Evolutionary conservation across 2,329 filamentous ascomycete genomes (phyloP).

Genomic region (Penicillium capsulatum): DNA sequence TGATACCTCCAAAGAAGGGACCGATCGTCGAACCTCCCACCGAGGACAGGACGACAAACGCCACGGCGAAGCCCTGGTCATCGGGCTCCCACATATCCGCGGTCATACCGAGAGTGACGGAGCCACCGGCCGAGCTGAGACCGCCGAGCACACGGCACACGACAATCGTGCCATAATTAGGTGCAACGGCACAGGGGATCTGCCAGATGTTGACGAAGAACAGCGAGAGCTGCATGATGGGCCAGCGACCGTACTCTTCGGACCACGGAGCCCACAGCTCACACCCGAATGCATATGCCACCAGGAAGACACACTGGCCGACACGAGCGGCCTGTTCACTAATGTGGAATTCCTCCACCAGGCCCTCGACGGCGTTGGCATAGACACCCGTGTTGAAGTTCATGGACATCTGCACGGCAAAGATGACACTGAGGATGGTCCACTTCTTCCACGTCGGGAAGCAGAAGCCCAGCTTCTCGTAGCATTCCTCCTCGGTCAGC

Average conservation of each 20-base stretch:
- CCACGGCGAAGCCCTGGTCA: slow-evolving; percentile 68
- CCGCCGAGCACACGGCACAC: slow-evolving; percentile 65
- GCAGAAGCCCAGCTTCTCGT: slow-evolving; percentile 58
- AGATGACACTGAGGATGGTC: slow-evolving; percentile 67
- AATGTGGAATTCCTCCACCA: slow-evolving; percentile 63
- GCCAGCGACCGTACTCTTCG: slow-evolving; percentile 76
- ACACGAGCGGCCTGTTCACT: slow-evolving; percentile 64
- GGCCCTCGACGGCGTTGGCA: slow-evolving; percentile 64
- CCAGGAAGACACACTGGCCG: slow-evolving; percentile 72
- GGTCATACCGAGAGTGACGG: slow-evolving; percentile 70
- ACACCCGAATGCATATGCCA: slow-evolving; percentile 78
- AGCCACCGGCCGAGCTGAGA: slow-evolving; percentile 66
- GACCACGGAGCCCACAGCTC: slow-evolving; percentile 85
- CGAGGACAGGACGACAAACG: slow-evolving; percentile 72
- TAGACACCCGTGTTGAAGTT: slow-evolving; percentile 74
- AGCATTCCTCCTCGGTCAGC: slow-evolving; percentile 55
- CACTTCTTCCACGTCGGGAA: slow-evolving; percentile 64
- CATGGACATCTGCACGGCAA: slow-evolving; percentile 70
- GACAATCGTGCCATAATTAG: slow-evolving; percentile 66
- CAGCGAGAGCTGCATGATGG: slow-evolving; percentile 67
- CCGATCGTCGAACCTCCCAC: slow-evolving; percentile 67
- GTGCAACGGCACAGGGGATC: slow-evolving; percentile 65
- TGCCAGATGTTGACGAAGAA: slow-evolving; percentile 75
- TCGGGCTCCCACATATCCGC: slow-evolving; percentile 70
- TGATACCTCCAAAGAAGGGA: slow-evolving; percentile 52